These are phyloP conservation scores for Sugiyamaella grinbergsii DNA, from an alignment of 1,139 yeast species.

Conservation along the genomic window DNA sequence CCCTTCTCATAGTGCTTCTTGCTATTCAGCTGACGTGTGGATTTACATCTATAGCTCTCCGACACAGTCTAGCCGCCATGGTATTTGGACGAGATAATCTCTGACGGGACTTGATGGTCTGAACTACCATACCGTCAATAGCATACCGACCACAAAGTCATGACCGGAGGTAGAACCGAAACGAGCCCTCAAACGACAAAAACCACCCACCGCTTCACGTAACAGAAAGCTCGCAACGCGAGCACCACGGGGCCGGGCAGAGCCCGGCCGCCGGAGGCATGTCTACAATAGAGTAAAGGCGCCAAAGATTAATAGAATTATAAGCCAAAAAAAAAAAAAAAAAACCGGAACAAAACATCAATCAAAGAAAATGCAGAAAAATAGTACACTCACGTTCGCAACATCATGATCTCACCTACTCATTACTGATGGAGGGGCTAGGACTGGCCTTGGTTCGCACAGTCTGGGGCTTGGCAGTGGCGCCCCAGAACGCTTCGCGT, in stretches of 20 bases:
- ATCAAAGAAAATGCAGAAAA: neutral
- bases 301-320: neutral
- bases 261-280: slow-evolving; percentile 6
- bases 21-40: slow-evolving; percentile 67
- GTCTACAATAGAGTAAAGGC: no score
- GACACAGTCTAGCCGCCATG: slow-evolving; percentile 87
- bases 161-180: no score
- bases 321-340: neutral
- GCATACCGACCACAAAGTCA: no score
- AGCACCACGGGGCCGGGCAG: slow-evolving; percentile 10
- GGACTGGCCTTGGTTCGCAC: slow-evolving; percentile 16
- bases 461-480: slow-evolving; percentile 19
- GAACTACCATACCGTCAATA: no score
- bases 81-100: slow-evolving; percentile 88
- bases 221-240: no score
- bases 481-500: slow-evolving; percentile 52
- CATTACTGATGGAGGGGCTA: slow-evolving; percentile 2
- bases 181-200: no score
- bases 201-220: no score
- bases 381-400: no score
- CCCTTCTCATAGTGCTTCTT: slow-evolving; percentile 62
- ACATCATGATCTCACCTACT: no score
- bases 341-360: no score
- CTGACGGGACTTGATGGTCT: no score
- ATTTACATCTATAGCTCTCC: slow-evolving; percentile 60